phyloP scores from a whole-genome alignment of 2,329 filamentous ascomycete species.

The Apiospora marii region DNA sequence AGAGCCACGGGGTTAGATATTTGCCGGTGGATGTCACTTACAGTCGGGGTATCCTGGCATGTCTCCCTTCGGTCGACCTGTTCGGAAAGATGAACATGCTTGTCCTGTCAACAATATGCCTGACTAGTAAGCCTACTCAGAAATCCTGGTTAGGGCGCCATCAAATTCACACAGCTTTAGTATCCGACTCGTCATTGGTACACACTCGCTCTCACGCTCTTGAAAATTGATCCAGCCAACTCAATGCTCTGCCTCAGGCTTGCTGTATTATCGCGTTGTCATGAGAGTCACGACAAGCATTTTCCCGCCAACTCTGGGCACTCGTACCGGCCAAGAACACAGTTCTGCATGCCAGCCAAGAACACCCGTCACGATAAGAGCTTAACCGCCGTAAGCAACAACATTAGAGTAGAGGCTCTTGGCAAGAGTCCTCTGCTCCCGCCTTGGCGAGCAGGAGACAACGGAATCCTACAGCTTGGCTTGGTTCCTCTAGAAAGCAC shows the following conservation, averaged over 20 bases:
- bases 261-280: not conserved
- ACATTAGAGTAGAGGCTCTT: not conserved
- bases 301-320: not conserved
- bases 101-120: no score
- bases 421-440: not conserved
- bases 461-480: not conserved
- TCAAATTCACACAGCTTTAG: no score
- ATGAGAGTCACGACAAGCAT: constrained; percentile 3
- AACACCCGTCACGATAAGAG: not conserved
- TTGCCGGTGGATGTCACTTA: not conserved
- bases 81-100: not conserved
- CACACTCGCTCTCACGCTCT: not conserved
- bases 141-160: not conserved
- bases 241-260: not conserved
- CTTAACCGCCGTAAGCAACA: constrained; percentile 8
- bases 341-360: not conserved
- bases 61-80: not conserved
- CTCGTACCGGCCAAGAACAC: not conserved
- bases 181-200: not conserved
- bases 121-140: not conserved
- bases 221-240: no score
- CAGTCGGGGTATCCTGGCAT: not conserved
- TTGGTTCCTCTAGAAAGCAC: no score
- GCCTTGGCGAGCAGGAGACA: not conserved
- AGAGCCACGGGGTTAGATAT: not conserved